Base-by-base conservation (phyloP, 495 filamentous ascomycete species). In the Cudoniella acicularis region DNA sequence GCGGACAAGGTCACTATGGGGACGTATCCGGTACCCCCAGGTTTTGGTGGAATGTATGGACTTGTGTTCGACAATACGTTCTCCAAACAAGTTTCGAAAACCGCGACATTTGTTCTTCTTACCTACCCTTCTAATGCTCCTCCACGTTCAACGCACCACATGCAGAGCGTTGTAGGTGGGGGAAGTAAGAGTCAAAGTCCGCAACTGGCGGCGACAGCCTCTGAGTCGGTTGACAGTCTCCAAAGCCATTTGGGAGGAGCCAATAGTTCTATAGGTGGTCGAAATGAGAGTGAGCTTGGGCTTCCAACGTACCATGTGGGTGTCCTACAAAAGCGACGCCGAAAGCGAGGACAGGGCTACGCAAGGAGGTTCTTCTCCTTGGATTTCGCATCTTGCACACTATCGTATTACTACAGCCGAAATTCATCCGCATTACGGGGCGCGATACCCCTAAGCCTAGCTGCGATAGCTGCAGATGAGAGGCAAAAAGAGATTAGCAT, bases 61-160 rank as follows among this genome's bases (percentile, higher is more conserved):
- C 79, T 98, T 54, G 90, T 98, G 23, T 96, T 98, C 69, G 94
- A 98, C 80, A 98, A 98, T 69, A 98, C 95, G 27, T 98, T 98
- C 70, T 95, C 92, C 50, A 98, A 96, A 75, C 88, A 92, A 68
- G 84, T 91, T 42, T 91, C 92, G 52, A 98, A 98, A 74, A 96
- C 88, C 41, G 90, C 89, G 11, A 98, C 93, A 18, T 89, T 98
- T 62, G 93, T 97, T 18, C 82, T 98, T 45, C 80, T 98, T 62
- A 97, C 91, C 13, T 96, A 98, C 64, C 91, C 93, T 27, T 91
- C 90, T 36, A 86, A 85, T 60, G 77, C 85, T 13, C 87, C 91
- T 20, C 94, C 95, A 0, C 90, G 91, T 61, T 84, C 87, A 2
- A 83, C 89, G 52, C 66, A 65, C 30, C 59, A 65, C 43, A 18